These are phyloP conservation scores for Ciborinia camelliae DNA, from an alignment of 2,329 filamentous ascomycete genomes.

Conservation along the genomic window DNA sequence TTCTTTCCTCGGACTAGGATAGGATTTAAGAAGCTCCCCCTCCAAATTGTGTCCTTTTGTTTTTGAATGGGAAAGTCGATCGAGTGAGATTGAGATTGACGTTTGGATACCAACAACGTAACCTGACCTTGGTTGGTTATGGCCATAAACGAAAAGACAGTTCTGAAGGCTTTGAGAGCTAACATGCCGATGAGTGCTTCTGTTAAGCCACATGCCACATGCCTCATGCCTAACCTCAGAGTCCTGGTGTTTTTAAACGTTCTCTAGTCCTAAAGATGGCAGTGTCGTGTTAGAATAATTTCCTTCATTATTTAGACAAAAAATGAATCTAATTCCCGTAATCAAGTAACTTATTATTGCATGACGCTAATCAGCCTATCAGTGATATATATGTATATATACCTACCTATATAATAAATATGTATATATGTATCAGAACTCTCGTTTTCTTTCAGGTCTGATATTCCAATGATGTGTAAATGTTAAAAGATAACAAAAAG, in stretches of 20 bases:
- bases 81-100: background rate
- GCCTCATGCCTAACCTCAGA: background rate
- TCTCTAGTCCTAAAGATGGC: background rate
- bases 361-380: background rate
- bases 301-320: background rate
- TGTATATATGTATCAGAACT: background rate
- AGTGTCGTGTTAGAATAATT: background rate
- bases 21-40: background rate
- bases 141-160: background rate
- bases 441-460: background rate
- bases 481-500: too few relatives aligned
- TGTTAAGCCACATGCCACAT: background rate
- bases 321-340: background rate
- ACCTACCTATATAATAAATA: too few relatives aligned
- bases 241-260: background rate
- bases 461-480: background rate
- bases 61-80: background rate
- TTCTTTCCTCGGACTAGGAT: too few relatives aligned
- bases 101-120: background rate
- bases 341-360: background rate
- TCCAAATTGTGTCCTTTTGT: background rate
- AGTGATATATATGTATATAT: too few relatives aligned
- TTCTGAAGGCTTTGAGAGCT: background rate
- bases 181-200: background rate
- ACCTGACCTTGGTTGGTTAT: background rate